Evolutionary conservation across 768 basidiomycete genomes (phyloP), one percentile per base, ranked within the genome.

Genomic region (Termitomyces sp.): DNA sequence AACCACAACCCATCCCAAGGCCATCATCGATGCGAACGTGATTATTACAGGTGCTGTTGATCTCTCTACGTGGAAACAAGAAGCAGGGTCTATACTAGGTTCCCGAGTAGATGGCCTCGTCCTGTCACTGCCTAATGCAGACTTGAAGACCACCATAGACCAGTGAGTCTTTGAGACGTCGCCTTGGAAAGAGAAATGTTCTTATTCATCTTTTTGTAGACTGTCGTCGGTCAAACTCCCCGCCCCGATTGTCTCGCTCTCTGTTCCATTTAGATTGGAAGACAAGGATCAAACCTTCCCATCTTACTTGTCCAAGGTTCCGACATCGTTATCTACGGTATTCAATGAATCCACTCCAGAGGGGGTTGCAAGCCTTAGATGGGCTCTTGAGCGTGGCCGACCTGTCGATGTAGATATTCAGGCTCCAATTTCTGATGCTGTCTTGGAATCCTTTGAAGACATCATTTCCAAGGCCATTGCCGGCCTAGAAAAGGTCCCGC

Each of bases 361-460:
- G 34, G 77, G 79, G 0, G 75, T 83, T 48, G 76, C 77, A 20
- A 85, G 80, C 50, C 72, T 94, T 43, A 72, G 71, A 60, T 87
- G 86, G 84, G 90, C 88, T 2, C 71, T 94, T 10, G 72, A 80
- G 47, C 76, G 78, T 49, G 85, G 81, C 42, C 77, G 78, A 53
- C 80, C 82, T 18, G 80, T 94, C 26, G 89, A 92, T 64, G 80
- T 94, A 59, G 83, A 89, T 64, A 76, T 92, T 49, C 76, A 80
- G 59, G 75, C 76, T 29, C 76, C 77, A 47, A 73, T 88, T 49
- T 76, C 79, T 4, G 82, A 84, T 52, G 66, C 79, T 13, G 74
- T 80, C 4, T 74, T 81, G 27, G 90, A 92, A 53, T 76, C 72
- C 0, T 79, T 94, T 31, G 86, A 90, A 66, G 90, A 92, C 55